Base-by-base conservation (phyloP, 2,329 filamentous ascomycete species). In the Fusarium scirpi region DNA sequence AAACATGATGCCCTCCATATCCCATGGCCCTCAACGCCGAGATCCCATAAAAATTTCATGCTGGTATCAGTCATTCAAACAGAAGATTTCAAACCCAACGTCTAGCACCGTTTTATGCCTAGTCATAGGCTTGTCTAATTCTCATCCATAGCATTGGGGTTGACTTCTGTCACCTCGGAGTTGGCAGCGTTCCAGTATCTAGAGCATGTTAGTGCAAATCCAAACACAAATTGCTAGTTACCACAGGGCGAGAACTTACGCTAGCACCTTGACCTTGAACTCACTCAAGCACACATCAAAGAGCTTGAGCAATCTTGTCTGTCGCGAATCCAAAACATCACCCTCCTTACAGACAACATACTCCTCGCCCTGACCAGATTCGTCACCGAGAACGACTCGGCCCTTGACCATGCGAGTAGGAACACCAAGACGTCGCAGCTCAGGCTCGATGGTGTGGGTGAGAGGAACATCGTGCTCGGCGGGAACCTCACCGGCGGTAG, bases 231-330 rank as follows among this genome's bases (percentile, higher is more conserved):
- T 30, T 30, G 25, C 29, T 22, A 22, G 12, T 2, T 27, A 12
- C 20, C n/a, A 46, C 20, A 10, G 13, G 34, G 38, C 22, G 9
- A 67, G 43, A 46, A 85, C 86, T 80, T 86, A 91, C 78, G 94
- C 94, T 80, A 92, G 83, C 71, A 97, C 83, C 76, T 90, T 87
- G 62, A 99, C 90, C 80, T 87, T 91, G 84, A 99, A 99, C 83
- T 98, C 94, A 62, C 94, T 93, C 82, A 96, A 89, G 69, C 92
- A 93, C 61, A 98, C 89, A 56, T 94, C 92, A 82, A 99, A 98
- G 76, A 97, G 86, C 88, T 98, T 98, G 81, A 99, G 82, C 78
- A 99, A 83, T 70, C 94, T 91, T 61, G 96, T 98, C 86, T 99
- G 96, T 75, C 95, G 88, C 73, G 92, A 94, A 81, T 98, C 94